phyloP scores from a whole-genome alignment of 2,329 filamentous ascomycete genomes.

The Chaetomium olivaceum region DNA sequence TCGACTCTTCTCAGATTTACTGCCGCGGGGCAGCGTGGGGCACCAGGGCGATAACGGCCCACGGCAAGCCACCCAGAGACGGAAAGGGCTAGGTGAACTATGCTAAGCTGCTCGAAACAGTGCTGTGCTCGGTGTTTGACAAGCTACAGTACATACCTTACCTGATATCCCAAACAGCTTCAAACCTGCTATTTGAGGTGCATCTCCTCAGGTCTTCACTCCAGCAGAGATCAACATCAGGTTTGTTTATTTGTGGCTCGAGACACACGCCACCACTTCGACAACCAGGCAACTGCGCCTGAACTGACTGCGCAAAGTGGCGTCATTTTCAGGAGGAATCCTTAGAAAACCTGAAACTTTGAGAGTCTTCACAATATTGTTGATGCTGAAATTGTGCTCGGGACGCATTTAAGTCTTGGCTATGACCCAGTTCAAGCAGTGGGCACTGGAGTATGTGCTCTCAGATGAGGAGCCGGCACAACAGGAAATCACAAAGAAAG shows the following conservation, averaged over 20 bases:
- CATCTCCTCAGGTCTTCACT: not conserved
- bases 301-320: too few relatives aligned
- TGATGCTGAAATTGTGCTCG: not conserved
- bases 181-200: not conserved
- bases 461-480: slow-evolving; percentile 49
- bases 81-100: not conserved
- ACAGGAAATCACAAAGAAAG: slow-evolving; percentile 45
- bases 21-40: slow-evolving; percentile 31
- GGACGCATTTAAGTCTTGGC: not conserved
- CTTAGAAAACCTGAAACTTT: not conserved
- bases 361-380: not conserved
- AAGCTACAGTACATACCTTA: not conserved
- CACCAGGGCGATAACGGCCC: slow-evolving; percentile 32
- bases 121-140: not conserved
- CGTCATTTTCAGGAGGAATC: not conserved
- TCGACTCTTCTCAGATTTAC: slow-evolving; percentile 29
- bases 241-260: not conserved
- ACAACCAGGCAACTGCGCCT: not conserved
- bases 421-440: slow-evolving; percentile 55
- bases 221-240: not conserved
- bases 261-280: not conserved
- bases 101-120: not conserved
- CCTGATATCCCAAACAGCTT: not conserved
- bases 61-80: not conserved
- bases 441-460: slow-evolving; percentile 57